Base-by-base conservation (phyloP, 768 basidiomycete species). In the Austroboletus eburneus region DNA sequence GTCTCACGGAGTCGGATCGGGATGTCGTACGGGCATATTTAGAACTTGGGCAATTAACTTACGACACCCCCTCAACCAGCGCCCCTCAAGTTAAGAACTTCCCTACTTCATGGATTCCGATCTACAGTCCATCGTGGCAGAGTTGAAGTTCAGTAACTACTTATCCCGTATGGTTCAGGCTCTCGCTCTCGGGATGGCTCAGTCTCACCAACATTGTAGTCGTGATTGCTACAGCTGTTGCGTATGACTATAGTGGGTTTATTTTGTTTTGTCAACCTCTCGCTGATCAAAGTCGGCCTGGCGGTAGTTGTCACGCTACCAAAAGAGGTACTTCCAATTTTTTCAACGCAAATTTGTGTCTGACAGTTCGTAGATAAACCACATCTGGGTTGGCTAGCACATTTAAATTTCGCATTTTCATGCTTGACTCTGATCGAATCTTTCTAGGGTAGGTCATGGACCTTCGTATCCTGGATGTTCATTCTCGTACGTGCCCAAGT, bases 241-340 rank as follows among this genome's bases (percentile, higher is more conserved):
- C 16, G n/a, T 58, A 60, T 42, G 58, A 60, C 20, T 61, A 55
- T 34, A 18, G 59, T 61, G 39, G 42, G 55, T 50, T 8, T 14
- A 27, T 12, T 24, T 8, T 22, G 16, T 10, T n/a, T 27, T 25
- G 3, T 32, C 13, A n/a, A 13, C 7, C 16, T 51, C 22, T 5
- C 1, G n/a, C n/a, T n/a, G n/a, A n/a, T n/a, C n/a, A n/a, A n/a
- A n/a, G n/a, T 27, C 12, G 9, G 2, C 17, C 14, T 42, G 9
- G 22, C 16, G 6, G 39, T 33, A 62, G 59, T 50, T 21, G 25
- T 62, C 13, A 43, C 51, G 0, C 43, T 62, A 32, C n/a, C 49
- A 3, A 42, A 39, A 10, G 59, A 62, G 59, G 51, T 22, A 9
- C 39, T 10, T 18, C 27, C 16, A 1, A 10, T 27, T 17, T 32